A percentile compares a stretch with the other conserved stretches of the same genome.
These are phyloP conservation scores for Penicillium maclennaniae DNA, from an alignment of 495 filamentous ascomycete genomes.

Conservation along the genomic window DNA sequence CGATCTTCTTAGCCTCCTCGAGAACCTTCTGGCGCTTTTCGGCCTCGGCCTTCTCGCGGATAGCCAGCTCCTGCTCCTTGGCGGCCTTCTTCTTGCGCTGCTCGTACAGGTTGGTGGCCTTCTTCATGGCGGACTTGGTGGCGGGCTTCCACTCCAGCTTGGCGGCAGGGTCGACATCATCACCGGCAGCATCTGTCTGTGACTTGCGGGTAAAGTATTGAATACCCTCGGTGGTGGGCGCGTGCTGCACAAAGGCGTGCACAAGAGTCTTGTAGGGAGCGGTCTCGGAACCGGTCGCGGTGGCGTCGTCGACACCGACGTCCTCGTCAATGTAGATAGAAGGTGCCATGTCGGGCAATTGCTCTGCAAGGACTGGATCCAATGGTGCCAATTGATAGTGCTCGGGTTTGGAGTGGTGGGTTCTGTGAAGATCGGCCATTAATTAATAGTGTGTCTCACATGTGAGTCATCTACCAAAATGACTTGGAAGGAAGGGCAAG, in stretches of 20 bases:
- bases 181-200: conserved; percentile 57
- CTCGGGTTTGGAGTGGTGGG: not conserved
- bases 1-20: conserved; percentile 84
- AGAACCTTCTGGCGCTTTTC: conserved; percentile 62
- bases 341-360: conserved; percentile 36
- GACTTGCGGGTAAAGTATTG: conserved; percentile 69
- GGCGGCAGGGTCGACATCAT: conserved; percentile 46
- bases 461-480: conserved; percentile 14
- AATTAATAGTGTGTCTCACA: conserved; percentile 10
- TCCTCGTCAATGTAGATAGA: conserved; percentile 75
- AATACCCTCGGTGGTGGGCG: conserved; percentile 50
- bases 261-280: conserved; percentile 77
- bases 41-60: conserved; percentile 68
- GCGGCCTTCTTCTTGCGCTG: conserved; percentile 72
- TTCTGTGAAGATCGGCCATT: not conserved
- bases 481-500: not conserved
- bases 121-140: conserved; percentile 79
- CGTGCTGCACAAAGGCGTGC: conserved; percentile 70
- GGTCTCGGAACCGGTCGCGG: conserved; percentile 62
- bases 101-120: conserved; percentile 68
- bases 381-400: conserved; percentile 3
- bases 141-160: conserved; percentile 72
- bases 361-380: not conserved
- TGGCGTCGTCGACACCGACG: conserved; percentile 65
- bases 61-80: conserved; percentile 63